Percentiles rank a stretch among this genome's conserved stretches.
These are phyloP conservation scores for Xylariaceae sp. DNA, from an alignment of 2,329 filamentous ascomycete genomes.

Conservation along the genomic window DNA sequence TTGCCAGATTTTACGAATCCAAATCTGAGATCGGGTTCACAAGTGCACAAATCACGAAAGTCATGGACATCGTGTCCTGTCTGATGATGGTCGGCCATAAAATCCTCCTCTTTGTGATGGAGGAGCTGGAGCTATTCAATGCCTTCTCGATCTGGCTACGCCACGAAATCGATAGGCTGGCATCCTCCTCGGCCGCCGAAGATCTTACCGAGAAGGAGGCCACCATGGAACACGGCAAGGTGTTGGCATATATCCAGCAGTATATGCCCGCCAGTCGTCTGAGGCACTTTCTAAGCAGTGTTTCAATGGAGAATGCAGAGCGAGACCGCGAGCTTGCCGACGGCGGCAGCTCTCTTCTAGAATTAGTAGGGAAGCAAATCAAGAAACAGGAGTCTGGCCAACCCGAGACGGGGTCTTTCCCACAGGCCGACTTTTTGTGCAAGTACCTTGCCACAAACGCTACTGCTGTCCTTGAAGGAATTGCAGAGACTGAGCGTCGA, in stretches of 20 bases:
- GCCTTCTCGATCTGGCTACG: slow-evolving; percentile 81
- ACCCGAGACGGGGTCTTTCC: slow-evolving; percentile 45
- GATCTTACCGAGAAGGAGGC: slow-evolving; percentile 75
- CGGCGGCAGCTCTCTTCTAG: slow-evolving; percentile 41
- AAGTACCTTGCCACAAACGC: slow-evolving; percentile 53
- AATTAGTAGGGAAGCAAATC: slow-evolving; percentile 46
- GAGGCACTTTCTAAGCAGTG: slow-evolving; percentile 51
- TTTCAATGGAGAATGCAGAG: slow-evolving; percentile 46
- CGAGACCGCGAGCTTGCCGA: slow-evolving; percentile 41
- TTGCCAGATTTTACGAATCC: slow-evolving; percentile 72
- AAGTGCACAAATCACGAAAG: slow-evolving; percentile 54
- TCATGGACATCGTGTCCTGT: slow-evolving; percentile 66
- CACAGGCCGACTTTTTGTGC: slow-evolving; percentile 59
- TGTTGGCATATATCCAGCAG: slow-evolving; percentile 71
- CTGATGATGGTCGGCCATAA: slow-evolving; percentile 71
- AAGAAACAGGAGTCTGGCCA: slow-evolving; percentile 42
- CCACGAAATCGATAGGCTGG: slow-evolving; percentile 73
- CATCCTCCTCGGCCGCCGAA: slow-evolving; percentile 57
- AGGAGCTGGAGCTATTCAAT: slow-evolving; percentile 71
- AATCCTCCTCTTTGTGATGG: slow-evolving; percentile 62
- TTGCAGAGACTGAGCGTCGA: slow-evolving; percentile 63
- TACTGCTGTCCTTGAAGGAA: slow-evolving; percentile 56
- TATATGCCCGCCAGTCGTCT: slow-evolving; percentile 64
- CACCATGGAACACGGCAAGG: slow-evolving; percentile 64
- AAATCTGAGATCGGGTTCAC: slow-evolving; percentile 62